Base-by-base conservation (phyloP, 108 stramenopile genomes). In the Fragilaria crotonensis region DNA sequence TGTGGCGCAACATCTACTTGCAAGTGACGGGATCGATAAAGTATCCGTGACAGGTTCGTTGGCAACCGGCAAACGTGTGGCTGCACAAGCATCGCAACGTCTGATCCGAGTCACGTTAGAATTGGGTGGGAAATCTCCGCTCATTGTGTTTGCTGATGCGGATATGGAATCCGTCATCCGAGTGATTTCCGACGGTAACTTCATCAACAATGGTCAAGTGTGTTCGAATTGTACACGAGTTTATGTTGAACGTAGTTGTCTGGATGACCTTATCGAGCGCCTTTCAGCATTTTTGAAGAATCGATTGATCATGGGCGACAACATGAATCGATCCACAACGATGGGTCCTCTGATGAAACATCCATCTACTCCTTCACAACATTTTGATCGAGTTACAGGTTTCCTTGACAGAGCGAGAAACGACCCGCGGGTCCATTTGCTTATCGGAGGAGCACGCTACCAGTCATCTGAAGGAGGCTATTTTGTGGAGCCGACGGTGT, bases 91-190 rank as follows among this genome's bases (percentile, higher is more conserved):
- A 36, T 50, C 55, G 0, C 58, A 45, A 2, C 64, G 22, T 5
- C 59, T 77, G 57, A 77, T 72, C 54, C 75, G 73, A 52, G 71
- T 90, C 5, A 81, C 81, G 0, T 70, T 95, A 57, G 90, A 95
- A 71, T 57, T 90, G 20, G 88, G 91, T n/a, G 95, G 91, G 18
- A 93, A 93, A 63, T 77, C 80, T 1, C 80, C 95, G 0, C 66
- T 90, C 45, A 77, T 95, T 33, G 63, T 93, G 5, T 90, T 85
- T 55, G 72, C 72, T 1, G 85, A 85, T 64, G 82, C 84, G 4
- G 80, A 87, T 61, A 17, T 95, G 7, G 72, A 77, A 0, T 44
- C 55, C 48, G 91, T 90, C 19, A 80, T 90, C 2, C 47, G 67
- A 2, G 82, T 47, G 2, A 71, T 81, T 48, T 79, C 78, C 73